Conservation (phyloP, 2,329 filamentous ascomycete genomes). For the Rhynchosporium secalis region DNA sequence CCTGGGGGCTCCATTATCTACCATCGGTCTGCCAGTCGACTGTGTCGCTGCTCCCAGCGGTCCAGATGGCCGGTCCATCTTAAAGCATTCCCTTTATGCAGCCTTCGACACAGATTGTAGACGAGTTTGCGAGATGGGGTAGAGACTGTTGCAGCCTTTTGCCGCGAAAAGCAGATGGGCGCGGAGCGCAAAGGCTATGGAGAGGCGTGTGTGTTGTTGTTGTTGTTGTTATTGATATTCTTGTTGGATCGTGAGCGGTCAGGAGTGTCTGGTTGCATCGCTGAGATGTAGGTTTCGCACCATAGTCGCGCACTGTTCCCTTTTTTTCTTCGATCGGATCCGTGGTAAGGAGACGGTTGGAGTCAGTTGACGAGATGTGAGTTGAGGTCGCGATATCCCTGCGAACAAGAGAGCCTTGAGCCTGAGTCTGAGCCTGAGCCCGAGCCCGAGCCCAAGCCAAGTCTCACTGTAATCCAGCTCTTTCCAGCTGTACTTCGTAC, state of each 20-base stretch:
- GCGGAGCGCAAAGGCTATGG: constrained; percentile 9
- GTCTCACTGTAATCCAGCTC: no score
- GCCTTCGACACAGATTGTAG: constrained; percentile 1
- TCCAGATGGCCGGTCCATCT: constrained; percentile 39
- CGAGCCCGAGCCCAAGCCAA: no score
- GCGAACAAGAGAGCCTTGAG: neutral
- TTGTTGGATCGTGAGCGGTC: constrained; percentile 4
- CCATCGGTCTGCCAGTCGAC: constrained; percentile 43
- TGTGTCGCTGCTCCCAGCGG: constrained; percentile 41
- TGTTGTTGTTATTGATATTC: neutral
- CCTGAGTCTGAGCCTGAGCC: no score
- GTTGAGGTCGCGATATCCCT: constrained; percentile 9
- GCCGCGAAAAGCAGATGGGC: constrained; percentile 9
- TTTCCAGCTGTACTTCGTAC: no score
- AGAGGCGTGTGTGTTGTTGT: neutral
- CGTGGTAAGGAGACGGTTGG: neutral
- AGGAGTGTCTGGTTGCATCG: constrained; percentile 14
- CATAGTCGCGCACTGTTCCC: constrained; percentile 7
- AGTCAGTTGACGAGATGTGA: neutral
- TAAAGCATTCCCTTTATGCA: constrained; percentile 19
- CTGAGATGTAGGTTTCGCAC: constrained; percentile 12
- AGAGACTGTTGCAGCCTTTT: constrained; percentile 11
- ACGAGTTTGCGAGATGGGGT: constrained; percentile 11
- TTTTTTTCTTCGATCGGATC: neutral
- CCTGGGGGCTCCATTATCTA: constrained; percentile 43